These are phyloP conservation scores for Ambrosiella cleistominuta DNA, from an alignment of 2,329 filamentous ascomycete species.

Conservation along the genomic window DNA sequence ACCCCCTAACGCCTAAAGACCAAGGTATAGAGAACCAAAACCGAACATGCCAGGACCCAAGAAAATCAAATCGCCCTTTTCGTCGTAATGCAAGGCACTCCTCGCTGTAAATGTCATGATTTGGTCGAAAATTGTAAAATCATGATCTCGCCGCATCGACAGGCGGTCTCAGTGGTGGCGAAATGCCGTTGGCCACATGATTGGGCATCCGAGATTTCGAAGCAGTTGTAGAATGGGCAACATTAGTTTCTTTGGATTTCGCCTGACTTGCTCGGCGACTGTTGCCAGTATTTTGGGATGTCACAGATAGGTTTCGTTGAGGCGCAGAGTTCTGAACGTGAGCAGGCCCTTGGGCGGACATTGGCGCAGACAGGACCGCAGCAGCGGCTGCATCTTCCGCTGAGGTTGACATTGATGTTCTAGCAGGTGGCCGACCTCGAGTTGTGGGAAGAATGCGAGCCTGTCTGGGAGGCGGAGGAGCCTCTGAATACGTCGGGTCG, in stretches of 20 bases:
- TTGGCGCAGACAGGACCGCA: background rate
- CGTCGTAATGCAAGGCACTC: background rate
- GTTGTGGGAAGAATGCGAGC: too few relatives aligned
- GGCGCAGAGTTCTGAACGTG: background rate
- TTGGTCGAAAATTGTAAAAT: background rate
- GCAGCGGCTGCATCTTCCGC: background rate
- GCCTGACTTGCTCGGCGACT: constrained; percentile 7
- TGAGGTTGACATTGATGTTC: background rate
- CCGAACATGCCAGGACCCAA: constrained; percentile 1
- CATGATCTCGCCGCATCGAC: constrained; percentile 10
- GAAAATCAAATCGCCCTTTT: constrained; percentile 2
- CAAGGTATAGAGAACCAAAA: constrained; percentile 10
- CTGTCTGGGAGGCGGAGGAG: background rate
- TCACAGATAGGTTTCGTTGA: background rate
- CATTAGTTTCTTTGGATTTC: constrained; percentile 5
- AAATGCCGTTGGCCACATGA: constrained; percentile 3
- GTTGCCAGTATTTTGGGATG: background rate
- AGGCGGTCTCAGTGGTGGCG: constrained; percentile 8
- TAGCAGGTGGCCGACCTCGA: too few relatives aligned
- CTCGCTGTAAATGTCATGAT: background rate
- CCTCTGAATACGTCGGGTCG: background rate
- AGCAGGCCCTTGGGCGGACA: background rate
- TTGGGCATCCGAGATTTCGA: constrained; percentile 1
- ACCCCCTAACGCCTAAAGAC: constrained; percentile 1
- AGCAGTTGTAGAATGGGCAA: background rate